Evolutionary conservation across 805 yeast species (phyloP), one percentile per base, ranked within the genome.

Genomic region (Saturnispora silvae): DNA sequence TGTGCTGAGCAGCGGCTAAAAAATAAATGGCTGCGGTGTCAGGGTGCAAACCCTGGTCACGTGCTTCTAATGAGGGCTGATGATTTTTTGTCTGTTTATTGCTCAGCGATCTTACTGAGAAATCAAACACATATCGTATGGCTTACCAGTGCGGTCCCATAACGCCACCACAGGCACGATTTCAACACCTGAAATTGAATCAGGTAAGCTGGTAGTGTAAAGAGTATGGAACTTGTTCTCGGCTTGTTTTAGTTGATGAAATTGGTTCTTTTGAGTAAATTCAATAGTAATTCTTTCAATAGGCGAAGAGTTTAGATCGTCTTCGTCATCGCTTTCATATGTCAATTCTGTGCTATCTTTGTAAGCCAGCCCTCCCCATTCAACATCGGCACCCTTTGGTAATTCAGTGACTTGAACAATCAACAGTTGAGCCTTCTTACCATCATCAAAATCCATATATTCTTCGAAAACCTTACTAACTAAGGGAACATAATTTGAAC

Each of bases 361-460:
- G 42, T 65, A 72, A 4, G 74, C 56, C 3, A 70, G 42, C 1
- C 89, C 94, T 26, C 78, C 72, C 89, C 94, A 81, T 59, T 84
- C 95, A 24, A 80, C 69, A 16, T 54, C 52, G 0, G 87, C 85
- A 28, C 63, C 61, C 36, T 68, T 70, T 5, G 95, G 95, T 35
- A 84, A 59, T 24, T 58, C 65, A 0, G 62, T 54, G 1, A 81
- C 79, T 46, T 68, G 63, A 0, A 72, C 79, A 10, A 80, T 61
- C 26, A 80, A 51, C 37, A 61, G 48, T 26, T 46, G 25, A 40
- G 47, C 34, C 28, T 40, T 40, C 3, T 34, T 48, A 36, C 4
- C 50, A 39, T 45, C 50, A 5, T 40, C 36, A 27, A 20, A 7
- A 6, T 30, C 38, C 34, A 34, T 42, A 48, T 74, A 78, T 4